Percentiles rank a stretch among this genome's conserved stretches.
These are phyloP conservation scores for Dendrobium chrysotoxum DNA, from an alignment of 106 monocot genomes.

Conservation along the genomic window DNA sequence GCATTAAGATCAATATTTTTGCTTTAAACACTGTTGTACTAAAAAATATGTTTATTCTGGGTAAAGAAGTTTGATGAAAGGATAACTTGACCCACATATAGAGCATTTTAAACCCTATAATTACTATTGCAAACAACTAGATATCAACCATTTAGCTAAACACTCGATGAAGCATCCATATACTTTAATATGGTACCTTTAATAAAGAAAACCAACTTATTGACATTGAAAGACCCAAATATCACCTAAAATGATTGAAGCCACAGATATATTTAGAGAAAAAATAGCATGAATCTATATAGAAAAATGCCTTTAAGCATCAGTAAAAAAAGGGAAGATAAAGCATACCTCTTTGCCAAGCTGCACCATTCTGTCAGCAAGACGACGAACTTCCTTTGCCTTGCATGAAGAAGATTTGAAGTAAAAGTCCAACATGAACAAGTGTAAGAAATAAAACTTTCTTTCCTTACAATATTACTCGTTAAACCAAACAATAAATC, in stretches of 20 bases:
- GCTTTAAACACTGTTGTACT: too few species aligned
- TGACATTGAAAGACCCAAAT: not conserved
- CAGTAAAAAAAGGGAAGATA: not conserved
- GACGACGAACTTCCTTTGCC: conserved; percentile 94
- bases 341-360: conserved; percentile 80
- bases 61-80: not conserved
- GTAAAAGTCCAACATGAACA: not conserved
- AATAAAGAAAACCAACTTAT: not conserved
- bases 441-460: not conserved
- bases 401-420: conserved; percentile 15
- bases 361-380: conserved; percentile 95
- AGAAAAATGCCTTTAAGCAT: not conserved
- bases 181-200: not conserved
- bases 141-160: not conserved
- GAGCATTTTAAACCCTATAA: not conserved
- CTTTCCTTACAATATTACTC: not conserved
- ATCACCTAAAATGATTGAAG: not conserved
- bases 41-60: too few species aligned
- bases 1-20: too few species aligned
- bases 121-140: not conserved
- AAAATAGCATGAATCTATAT: not conserved
- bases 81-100: not conserved
- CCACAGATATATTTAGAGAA: not conserved
- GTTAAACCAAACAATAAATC: not conserved
- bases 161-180: not conserved